phyloP scores from a whole-genome alignment of 108 stramenopile genomes.

The Mayamaea pseudoterrestris region DNA sequence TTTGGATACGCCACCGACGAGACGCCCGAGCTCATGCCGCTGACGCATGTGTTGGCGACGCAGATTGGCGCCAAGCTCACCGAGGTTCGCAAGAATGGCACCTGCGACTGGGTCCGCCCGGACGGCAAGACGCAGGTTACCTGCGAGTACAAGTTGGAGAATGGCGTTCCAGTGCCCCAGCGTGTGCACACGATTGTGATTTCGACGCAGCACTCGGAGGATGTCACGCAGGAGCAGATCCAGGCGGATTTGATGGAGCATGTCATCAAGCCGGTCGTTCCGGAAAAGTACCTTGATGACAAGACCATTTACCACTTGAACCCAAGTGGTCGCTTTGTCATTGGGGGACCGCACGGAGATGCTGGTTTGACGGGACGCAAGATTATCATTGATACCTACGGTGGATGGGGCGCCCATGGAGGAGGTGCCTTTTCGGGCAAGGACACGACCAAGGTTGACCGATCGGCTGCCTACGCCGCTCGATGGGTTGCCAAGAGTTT shows the following conservation, averaged over 20 bases:
- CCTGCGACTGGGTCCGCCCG: constrained; percentile 92
- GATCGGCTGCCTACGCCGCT: constrained; percentile 92
- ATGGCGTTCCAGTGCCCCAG: constrained; percentile 85
- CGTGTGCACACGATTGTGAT: constrained; percentile 98
- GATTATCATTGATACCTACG: constrained; percentile 98
- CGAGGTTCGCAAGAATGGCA: constrained; percentile 92
- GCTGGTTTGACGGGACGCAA: constrained; percentile 96
- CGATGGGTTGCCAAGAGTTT: constrained; percentile 97
- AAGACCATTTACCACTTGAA: constrained; percentile 97
- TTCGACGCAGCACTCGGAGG: constrained; percentile 93
- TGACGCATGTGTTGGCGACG: constrained; percentile 94
- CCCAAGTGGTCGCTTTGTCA: constrained; percentile 91
- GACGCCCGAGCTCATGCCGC: constrained; percentile 91
- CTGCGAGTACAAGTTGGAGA: constrained; percentile 85
- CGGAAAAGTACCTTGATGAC: constrained; percentile 93
- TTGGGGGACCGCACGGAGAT: constrained; percentile 97
- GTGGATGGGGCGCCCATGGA: constrained; percentile 97
- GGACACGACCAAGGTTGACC: constrained; percentile 96
- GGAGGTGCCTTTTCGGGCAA: constrained; percentile 97
- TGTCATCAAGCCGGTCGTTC: constrained; percentile 93
- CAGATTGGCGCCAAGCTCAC: constrained; percentile 87
- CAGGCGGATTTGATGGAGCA: constrained; percentile 93
- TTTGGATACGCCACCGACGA: constrained; percentile 97
- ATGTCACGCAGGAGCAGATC: constrained; percentile 87
- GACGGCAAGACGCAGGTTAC: constrained; percentile 98